Base-by-base conservation (phyloP, 2,329 filamentous ascomycete species). In the Coniochaeta sp. region DNA sequence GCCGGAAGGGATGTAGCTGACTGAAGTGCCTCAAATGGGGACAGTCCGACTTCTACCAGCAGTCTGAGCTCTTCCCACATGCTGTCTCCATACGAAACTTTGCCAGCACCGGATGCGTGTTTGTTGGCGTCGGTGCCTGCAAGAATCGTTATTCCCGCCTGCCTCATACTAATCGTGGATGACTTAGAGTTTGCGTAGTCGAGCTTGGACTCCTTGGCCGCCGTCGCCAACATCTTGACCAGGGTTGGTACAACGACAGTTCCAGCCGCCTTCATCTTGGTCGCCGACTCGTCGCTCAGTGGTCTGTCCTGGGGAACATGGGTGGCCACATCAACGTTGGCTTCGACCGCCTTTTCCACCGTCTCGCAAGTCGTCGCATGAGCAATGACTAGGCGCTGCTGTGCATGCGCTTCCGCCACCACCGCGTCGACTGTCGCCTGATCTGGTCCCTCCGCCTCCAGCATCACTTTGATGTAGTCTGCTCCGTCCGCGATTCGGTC, bases 221-320 rank as follows among this genome's bases (percentile, higher is more conserved):
- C 45, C 14, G 45, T 48, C n/a, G 45, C 45, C 14, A 48, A 10
- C 45, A 48, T 48, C 45, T 48, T 48, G 27, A 48, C 45, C 27
- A 48, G 12, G 4, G 45, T 48, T 2, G 45, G 45, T 26, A 48
- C 45, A 10, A 14, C 26, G 4, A 14, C 45, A 3, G 45, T 48
- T 22, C 45, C 28, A 4, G 26, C 26, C 2, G 28, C 27, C 45
- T 48, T 48, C 45, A 48, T 48, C 27, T 48, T 48, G n/a, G 26
- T 12, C 2, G 20, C 26, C 6, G 26, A 6, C 3, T 48, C 45
- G 14, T 48, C 9, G n/a, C 14, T 31, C 7, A 48, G 45, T 6
- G 45, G 7, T 6, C 10, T 48, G 5, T 48, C 45, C 18, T 48
- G 45, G 1, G 45, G 45, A 20, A 48, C 45, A 31, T 48, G 45